Conservation (phyloP, 1,284 basidiomycete species). For the Schizophyllum amplum region DNA sequence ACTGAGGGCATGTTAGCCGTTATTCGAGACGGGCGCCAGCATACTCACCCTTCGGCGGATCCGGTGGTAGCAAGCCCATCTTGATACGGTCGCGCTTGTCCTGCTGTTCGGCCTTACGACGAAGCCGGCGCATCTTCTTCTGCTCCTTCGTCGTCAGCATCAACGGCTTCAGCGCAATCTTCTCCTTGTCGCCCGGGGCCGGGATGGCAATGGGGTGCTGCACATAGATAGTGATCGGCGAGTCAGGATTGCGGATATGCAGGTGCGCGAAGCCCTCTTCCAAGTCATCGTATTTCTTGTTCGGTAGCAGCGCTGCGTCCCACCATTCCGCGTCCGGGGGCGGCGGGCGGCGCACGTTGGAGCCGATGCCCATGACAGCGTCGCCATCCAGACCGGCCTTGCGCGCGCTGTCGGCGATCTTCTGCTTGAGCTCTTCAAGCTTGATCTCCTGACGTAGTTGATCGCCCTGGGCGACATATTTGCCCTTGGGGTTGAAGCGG, state of each 20-base stretch:
- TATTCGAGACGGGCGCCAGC: constrained; percentile 7
- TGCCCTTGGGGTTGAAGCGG: constrained; percentile 86
- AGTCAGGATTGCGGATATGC: constrained; percentile 57
- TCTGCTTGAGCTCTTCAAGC: constrained; percentile 85
- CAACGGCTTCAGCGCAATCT: constrained; percentile 68
- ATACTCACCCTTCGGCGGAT: constrained; percentile 90
- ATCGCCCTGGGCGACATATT: constrained; percentile 81
- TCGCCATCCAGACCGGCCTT: constrained; percentile 93
- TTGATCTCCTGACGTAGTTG: constrained; percentile 79
- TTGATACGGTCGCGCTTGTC: constrained; percentile 94
- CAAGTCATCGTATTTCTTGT: constrained; percentile 74
- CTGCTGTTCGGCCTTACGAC: constrained; percentile 83
- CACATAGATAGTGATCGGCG: constrained; percentile 85
- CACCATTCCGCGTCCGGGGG: constrained; percentile 97
- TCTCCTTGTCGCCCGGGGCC: constrained; percentile 80
- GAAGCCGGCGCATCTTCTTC: constrained; percentile 93
- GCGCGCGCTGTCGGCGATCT: constrained; percentile 86
- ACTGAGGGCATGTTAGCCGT: constrained; percentile 40
- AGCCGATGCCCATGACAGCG: constrained; percentile 65
- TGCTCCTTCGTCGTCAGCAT: constrained; percentile 94
- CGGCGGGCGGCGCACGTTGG: constrained; percentile 55
- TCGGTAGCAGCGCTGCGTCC: constrained; percentile 84
- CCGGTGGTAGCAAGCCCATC: constrained; percentile 94
- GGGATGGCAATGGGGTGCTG: constrained; percentile 98
- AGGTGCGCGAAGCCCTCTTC: constrained; percentile 29